phyloP scores from a whole-genome alignment of 2,329 filamentous ascomycete species.

The Lizonia empirigonia region DNA sequence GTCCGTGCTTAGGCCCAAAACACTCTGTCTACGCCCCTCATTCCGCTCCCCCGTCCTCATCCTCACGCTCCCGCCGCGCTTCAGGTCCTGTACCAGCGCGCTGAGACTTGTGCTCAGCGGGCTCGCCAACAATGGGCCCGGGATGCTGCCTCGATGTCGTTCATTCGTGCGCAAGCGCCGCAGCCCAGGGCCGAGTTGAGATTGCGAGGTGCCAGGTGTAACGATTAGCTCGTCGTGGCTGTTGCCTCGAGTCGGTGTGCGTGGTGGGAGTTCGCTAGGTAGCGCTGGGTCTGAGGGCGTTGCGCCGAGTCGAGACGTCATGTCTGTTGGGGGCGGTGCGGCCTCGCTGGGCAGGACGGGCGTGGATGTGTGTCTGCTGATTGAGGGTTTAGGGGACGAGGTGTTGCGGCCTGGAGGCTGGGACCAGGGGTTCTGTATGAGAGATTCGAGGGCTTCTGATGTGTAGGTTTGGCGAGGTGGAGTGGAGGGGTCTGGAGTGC shows the following conservation, averaged over 20 bases:
- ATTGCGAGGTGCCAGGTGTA: conserved; percentile 28
- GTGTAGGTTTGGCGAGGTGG: conserved; percentile 17
- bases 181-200: conserved; percentile 23
- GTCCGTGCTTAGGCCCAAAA: conserved; percentile 25
- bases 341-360: conserved; percentile 41
- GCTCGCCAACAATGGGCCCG: conserved; percentile 63
- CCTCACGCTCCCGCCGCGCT: conserved; percentile 57
- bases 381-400: conserved; percentile 16
- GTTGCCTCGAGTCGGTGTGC: conserved; percentile 16
- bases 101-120: conserved; percentile 66
- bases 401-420: conserved; percentile 8
- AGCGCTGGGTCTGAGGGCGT: conserved; percentile 12
- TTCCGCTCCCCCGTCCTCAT: conserved; percentile 6
- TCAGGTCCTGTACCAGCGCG: conserved; percentile 68
- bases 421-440: conserved; percentile 41
- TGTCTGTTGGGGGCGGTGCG: conserved; percentile 16
- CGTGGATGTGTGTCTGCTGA: conserved; percentile 34
- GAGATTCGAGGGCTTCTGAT: conserved; percentile 23
- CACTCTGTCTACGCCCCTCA: conserved; percentile 25
- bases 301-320: conserved; percentile 27
- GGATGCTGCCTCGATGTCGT: conserved; percentile 29
- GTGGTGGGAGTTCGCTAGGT: conserved; percentile 8
- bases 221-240: conserved; percentile 19
- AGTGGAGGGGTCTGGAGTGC: conserved; percentile 21
- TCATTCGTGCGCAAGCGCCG: conserved; percentile 42